Evolutionary conservation across 73 alveolate species (phyloP).

Genomic region (Tetrahymena elliotti): DNA sequence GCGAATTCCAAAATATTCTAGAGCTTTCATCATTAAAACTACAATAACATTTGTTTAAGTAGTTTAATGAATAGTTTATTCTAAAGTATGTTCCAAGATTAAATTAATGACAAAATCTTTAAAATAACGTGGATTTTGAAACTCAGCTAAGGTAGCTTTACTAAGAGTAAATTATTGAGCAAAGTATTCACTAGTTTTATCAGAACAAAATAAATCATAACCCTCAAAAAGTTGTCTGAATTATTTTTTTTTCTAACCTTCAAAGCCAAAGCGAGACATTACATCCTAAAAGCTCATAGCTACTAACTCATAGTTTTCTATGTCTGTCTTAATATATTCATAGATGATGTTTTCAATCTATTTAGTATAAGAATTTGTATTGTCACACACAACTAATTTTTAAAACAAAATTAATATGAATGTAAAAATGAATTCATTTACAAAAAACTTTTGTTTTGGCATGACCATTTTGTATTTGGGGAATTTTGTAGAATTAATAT

Average conservation of each 20-base stretch:
- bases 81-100: background rate
- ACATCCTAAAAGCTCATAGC: background rate
- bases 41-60: background rate
- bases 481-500: background rate
- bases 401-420: background rate
- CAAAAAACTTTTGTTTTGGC: background rate
- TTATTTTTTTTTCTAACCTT: background rate
- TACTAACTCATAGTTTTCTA: background rate
- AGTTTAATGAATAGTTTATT: background rate
- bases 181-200: background rate
- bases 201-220: background rate
- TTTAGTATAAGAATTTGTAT: background rate
- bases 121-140: background rate
- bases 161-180: background rate
- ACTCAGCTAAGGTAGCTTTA: no score
- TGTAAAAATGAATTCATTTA: background rate
- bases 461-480: background rate
- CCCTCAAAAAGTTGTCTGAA: background rate
- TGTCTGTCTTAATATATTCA: background rate
- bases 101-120: background rate
- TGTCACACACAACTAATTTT: background rate
- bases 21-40: background rate
- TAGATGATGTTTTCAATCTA: background rate
- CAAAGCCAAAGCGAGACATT: background rate
- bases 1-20: background rate